Evolutionary conservation across 495 filamentous ascomycete species (phyloP).

Genomic region (Hypoxylon crocopeplum): DNA sequence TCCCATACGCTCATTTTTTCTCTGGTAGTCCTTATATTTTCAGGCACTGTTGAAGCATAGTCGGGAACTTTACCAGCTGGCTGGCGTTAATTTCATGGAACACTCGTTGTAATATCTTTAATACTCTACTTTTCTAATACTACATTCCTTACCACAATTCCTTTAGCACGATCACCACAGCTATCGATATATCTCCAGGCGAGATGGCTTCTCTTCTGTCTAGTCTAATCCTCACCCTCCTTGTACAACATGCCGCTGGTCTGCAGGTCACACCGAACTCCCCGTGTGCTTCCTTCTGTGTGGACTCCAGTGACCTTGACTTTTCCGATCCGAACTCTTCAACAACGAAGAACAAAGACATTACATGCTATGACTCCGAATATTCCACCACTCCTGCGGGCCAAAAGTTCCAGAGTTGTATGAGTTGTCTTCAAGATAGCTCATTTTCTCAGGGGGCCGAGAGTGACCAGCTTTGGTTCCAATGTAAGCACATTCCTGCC

Average conservation of each 20-base stretch:
- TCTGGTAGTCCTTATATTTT: neutral
- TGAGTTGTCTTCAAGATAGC: conserved; percentile 60
- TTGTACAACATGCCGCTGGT: conserved; percentile 36
- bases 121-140: conserved; percentile 11
- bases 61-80: conserved; percentile 39
- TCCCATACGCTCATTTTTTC: conserved; percentile 10
- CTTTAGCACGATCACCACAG: neutral
- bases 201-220: conserved; percentile 35
- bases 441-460: conserved; percentile 49
- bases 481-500: conserved; percentile 48
- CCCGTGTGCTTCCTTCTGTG: conserved; percentile 56
- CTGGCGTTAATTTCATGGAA: conserved; percentile 24
- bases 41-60: too few relatives aligned
- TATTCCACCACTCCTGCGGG: conserved; percentile 45
- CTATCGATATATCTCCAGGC: conserved; percentile 23
- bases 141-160: conserved; percentile 2
- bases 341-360: conserved; percentile 51
- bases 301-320: conserved; percentile 47
- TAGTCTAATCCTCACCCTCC: conserved; percentile 29
- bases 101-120: conserved; percentile 23
- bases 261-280: conserved; percentile 60
- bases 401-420: conserved; percentile 55
- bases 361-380: conserved; percentile 52
- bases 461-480: conserved; percentile 59
- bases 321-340: conserved; percentile 54